Percentiles rank a stretch among this genome's conserved stretches.
Conservation (phyloP, 2,329 filamentous ascomycete species). For the Pseudophaeomoniella oleicola region DNA sequence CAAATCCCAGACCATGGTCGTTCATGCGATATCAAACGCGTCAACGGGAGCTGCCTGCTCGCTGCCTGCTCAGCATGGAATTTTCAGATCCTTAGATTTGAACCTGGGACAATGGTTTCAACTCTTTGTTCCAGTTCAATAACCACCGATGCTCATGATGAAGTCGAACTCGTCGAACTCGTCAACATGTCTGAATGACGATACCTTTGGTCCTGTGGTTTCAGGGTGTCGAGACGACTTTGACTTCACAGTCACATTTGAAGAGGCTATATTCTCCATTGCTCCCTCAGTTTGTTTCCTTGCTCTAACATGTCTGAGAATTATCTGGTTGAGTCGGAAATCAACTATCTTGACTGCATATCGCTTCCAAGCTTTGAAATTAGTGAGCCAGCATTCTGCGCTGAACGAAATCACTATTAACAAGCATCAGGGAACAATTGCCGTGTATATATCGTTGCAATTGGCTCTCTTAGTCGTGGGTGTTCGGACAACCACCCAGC, state of each 20-base stretch:
- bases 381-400: not conserved
- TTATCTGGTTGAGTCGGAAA: constrained; percentile 18
- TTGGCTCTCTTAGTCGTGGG: constrained; percentile 19
- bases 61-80: no score
- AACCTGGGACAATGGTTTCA: no score
- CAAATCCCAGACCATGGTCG: no score
- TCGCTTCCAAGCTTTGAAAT: constrained; percentile 2
- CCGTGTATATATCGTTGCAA: constrained; percentile 18
- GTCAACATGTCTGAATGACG: constrained; percentile 10
- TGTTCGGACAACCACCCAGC: not conserved
- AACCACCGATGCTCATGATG: no score
- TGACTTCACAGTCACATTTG: constrained; percentile 31
- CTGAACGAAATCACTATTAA: not conserved
- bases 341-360: constrained; percentile 5
- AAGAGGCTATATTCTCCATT: constrained; percentile 25
- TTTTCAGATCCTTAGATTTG: no score
- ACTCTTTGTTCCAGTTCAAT: no score
- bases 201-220: not conserved
- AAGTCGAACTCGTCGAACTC: no score
- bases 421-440: not conserved
- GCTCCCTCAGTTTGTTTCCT: constrained; percentile 21
- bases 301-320: constrained; percentile 18
- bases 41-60: no score
- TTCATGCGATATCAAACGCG: no score
- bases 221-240: constrained; percentile 17